Evolutionary conservation across 345 rosid genomes (phyloP).

Genomic region (Eucalyptus grandis): DNA sequence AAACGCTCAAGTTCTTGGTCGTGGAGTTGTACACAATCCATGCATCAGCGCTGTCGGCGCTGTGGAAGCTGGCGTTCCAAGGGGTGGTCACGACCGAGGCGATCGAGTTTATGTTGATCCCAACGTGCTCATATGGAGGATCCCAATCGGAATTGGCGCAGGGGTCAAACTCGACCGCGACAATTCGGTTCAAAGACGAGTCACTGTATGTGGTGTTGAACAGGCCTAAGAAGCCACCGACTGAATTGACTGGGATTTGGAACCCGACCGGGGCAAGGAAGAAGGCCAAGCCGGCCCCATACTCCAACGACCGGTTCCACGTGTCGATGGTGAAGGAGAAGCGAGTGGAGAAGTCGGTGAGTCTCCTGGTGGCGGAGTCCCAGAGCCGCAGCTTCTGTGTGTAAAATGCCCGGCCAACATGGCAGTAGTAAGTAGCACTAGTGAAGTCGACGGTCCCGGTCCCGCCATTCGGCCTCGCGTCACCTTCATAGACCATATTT

Average conservation of each 20-base stretch:
- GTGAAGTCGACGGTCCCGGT: constrained; percentile 1
- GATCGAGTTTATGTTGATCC: neutral
- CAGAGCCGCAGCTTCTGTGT: constrained; percentile 2
- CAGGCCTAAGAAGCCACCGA: neutral
- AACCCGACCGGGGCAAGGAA: neutral
- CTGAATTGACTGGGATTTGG: neutral
- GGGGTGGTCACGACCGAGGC: neutral
- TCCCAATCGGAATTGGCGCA: neutral
- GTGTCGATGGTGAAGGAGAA: constrained; percentile 8
- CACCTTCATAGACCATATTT: neutral
- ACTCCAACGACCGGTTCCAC: neutral
- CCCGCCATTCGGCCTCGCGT: neutral
- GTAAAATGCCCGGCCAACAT: constrained; percentile 9
- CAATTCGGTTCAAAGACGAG: neutral
- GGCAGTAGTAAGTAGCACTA: neutral
- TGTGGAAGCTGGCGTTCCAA: neutral
- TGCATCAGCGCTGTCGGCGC: neutral
- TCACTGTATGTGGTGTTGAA: neutral
- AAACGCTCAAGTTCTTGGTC: neutral
- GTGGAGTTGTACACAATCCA: neutral
- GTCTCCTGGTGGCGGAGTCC: neutral
- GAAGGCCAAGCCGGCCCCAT: neutral
- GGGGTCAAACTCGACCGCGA: neutral
- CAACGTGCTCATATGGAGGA: neutral
- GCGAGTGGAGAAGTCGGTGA: constrained; percentile 12